Evolutionary conservation across 2,329 filamentous ascomycete genomes (phyloP), one percentile per base, ranked within the genome.

Genomic region (Fusarium mundagurra): DNA sequence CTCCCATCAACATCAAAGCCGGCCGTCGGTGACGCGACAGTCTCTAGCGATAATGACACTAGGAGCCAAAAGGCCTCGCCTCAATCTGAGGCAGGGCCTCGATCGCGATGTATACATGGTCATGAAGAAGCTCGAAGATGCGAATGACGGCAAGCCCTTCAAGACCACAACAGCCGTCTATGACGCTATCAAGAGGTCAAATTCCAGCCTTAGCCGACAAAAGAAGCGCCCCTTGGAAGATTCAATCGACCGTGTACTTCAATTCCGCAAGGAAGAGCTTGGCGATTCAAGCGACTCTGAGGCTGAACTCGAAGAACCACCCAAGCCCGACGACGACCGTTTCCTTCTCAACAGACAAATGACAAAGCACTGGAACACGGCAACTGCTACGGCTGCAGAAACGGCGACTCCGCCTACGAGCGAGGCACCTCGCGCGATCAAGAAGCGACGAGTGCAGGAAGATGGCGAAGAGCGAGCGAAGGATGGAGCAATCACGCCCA

Each of bases 181-280:
- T 80, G 92, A 95, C 44, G 90, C 89, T 67, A 94, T 98, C 71
- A 94, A 95, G 76, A 85, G 87, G 58, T 98, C 95, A 20, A 98
- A 98, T 81, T 97, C 95, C 0, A 95, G 93, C 76, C 84, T 98
- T 29, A 94, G 93, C 72, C 88, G 96, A 29, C 91, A 93, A 75
- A 94, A 94, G 44, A 97, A 96, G 82, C 92, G 91, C 69, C 86
- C 92, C 1, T 84, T 98, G 3, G 94, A 98, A 81, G 93, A 96
- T 72, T 92, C 93, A 41, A 94, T 98, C 72, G 94, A 97, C 71
- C 88, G 94, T 13, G 94, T 95, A 0, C 84, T 98, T 22, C 89
- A 92, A 13, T 90, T 94, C 24, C 86, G 96, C 10, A 92, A 91
- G 73, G 90, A 94, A 74, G 88, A 91, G 68, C 82, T 86, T 20